Conservation (phyloP, 352 stramenopile species). For the Phytophthora sp. region DNA sequence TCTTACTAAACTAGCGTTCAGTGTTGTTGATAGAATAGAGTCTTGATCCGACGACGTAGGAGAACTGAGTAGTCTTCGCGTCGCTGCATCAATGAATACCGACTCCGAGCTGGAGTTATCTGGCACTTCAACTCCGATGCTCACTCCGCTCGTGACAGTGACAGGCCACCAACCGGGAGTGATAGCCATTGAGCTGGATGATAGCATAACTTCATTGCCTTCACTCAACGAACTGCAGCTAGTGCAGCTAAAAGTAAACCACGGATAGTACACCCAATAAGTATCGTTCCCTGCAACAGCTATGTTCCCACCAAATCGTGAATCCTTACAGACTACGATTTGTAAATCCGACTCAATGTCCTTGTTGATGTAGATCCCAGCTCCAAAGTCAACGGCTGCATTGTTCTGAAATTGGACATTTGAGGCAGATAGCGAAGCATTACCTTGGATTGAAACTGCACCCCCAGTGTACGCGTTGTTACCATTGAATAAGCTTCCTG, state of each 20-base stretch:
- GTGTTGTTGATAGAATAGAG: not conserved
- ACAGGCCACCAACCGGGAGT: slow-evolving; percentile 61
- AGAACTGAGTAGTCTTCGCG: not conserved
- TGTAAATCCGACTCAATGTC: slow-evolving; percentile 6
- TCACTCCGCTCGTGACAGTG: slow-evolving; percentile 68
- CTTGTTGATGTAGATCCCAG: slow-evolving; percentile 60
- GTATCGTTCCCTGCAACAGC: slow-evolving; percentile 52
- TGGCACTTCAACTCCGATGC: slow-evolving; percentile 34
- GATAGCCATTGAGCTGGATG: slow-evolving; percentile 52
- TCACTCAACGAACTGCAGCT: slow-evolving; percentile 29
- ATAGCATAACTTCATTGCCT: slow-evolving; percentile 2
- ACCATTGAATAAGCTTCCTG: slow-evolving; percentile 15
- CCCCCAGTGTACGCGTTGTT: slow-evolving; percentile 63
- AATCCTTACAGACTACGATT: slow-evolving; percentile 8
- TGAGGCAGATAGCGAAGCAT: slow-evolving; percentile 33
- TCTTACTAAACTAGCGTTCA: slow-evolving; percentile 15
- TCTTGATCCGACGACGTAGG: slow-evolving; percentile 1
- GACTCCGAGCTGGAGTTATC: not conserved
- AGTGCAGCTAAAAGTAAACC: slow-evolving; percentile 44
- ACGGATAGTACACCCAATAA: slow-evolving; percentile 65
- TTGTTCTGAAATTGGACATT: slow-evolving; percentile 46
- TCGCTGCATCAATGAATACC: too few species aligned
- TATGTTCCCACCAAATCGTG: slow-evolving; percentile 41
- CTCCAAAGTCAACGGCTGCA: slow-evolving; percentile 53
- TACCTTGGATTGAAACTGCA: slow-evolving; percentile 46